Percentiles rank a stretch among this genome's conserved stretches.
These are phyloP conservation scores for Aspergillus aculeatinus DNA, from an alignment of 2,329 filamentous ascomycete species.

Conservation along the genomic window DNA sequence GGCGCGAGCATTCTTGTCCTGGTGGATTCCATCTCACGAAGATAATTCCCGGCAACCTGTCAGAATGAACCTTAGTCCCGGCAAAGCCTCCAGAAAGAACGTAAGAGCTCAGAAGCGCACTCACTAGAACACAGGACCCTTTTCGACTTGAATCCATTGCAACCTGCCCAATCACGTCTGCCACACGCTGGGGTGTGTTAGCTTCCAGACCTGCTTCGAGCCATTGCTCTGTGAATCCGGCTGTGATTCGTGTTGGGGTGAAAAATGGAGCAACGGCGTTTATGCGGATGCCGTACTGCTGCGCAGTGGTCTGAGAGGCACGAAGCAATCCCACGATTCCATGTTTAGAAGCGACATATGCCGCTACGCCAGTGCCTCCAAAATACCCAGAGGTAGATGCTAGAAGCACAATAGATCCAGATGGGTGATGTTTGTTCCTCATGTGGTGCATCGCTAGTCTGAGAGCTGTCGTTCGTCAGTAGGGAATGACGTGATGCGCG, in stretches of 20 bases:
- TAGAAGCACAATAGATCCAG: slow-evolving; percentile 43
- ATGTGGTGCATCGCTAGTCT: slow-evolving; percentile 31
- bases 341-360: slow-evolving; percentile 48
- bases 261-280: slow-evolving; percentile 53
- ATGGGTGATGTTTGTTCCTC: slow-evolving; percentile 16
- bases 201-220: slow-evolving; percentile 39
- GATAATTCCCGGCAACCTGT: slow-evolving; percentile 24
- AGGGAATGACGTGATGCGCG: not conserved
- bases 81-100: not conserved
- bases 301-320: slow-evolving; percentile 37
- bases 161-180: slow-evolving; percentile 41
- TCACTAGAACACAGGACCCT: slow-evolving; percentile 31
- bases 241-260: slow-evolving; percentile 48
- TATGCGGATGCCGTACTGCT: slow-evolving; percentile 38
- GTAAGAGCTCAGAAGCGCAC: not conserved
- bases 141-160: slow-evolving; percentile 31
- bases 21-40: slow-evolving; percentile 21
- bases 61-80: not conserved
- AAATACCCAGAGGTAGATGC: slow-evolving; percentile 48
- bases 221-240: slow-evolving; percentile 41
- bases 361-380: slow-evolving; percentile 44
- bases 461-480: slow-evolving; percentile 28
- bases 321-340: slow-evolving; percentile 43
- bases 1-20: slow-evolving; percentile 12
- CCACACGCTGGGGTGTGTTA: slow-evolving; percentile 46